Percentiles rank a stretch among this genome's conserved stretches.
Evolutionary conservation across 148 eudicot genomes (phyloP).

Genomic region (Rhododendron kiyosumense): DNA sequence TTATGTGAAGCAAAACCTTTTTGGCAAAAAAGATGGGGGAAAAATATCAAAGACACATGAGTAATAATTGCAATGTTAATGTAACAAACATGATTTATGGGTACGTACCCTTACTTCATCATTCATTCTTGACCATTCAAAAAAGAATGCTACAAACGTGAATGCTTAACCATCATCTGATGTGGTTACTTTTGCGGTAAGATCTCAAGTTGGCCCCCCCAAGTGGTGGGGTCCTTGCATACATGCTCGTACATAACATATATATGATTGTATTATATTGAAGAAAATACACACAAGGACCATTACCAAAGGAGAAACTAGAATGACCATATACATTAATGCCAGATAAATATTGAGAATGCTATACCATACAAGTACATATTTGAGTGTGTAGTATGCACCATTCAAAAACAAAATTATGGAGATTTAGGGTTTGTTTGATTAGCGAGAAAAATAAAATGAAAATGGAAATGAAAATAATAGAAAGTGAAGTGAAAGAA

Average conservation of each 20-base stretch:
- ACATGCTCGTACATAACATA: neutral
- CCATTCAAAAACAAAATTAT: too few species aligned
- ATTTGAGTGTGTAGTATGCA: too few species aligned
- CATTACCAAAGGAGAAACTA: neutral
- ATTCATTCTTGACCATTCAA: constrained; percentile 25
- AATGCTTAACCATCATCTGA: constrained; percentile 28
- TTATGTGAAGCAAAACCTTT: neutral
- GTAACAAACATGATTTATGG: neutral
- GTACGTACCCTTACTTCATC: constrained; percentile 24
- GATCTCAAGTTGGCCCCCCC: constrained; percentile 18
- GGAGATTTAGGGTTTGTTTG: too few species aligned
- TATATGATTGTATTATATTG: too few species aligned
- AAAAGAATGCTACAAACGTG: constrained; percentile 16
- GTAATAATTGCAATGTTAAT: constrained; percentile 17
- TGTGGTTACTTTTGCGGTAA: constrained; percentile 10
- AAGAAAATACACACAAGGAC: neutral
- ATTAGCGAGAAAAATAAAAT: too few species aligned
- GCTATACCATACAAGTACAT: too few species aligned
- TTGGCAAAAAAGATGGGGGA: neutral
- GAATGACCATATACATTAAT: neutral
- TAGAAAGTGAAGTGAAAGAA: too few species aligned
- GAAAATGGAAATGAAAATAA: too few species aligned
- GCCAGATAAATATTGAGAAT: neutral
- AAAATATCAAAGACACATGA: constrained; percentile 15
- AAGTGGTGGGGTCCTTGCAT: constrained; percentile 3